Evolutionary conservation across 2,329 filamentous ascomycete species (phyloP).

Genomic region (Nemania diffusa): DNA sequence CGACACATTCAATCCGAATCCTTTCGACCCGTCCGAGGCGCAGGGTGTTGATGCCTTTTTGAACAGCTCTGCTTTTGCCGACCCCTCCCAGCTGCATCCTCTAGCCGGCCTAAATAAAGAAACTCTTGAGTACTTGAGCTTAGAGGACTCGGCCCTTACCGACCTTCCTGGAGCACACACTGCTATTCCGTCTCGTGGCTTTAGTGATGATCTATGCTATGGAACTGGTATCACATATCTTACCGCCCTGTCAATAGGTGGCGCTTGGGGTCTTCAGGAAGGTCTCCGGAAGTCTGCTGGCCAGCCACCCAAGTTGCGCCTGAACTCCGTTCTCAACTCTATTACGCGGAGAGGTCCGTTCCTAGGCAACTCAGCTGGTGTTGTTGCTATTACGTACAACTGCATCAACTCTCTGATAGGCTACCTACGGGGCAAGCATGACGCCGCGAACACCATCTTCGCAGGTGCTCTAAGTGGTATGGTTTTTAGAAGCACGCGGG

Average conservation of each 20-base stretch:
- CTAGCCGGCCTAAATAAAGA: constrained; percentile 93
- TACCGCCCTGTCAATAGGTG: constrained; percentile 84
- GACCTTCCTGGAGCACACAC: constrained; percentile 87
- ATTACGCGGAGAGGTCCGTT: constrained; percentile 94
- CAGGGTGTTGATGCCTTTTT: constrained; percentile 91
- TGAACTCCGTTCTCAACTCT: constrained; percentile 95
- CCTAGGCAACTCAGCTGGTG: constrained; percentile 93
- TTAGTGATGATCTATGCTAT: constrained; percentile 98
- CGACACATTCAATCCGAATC: constrained; percentile 62
- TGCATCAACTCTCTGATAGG: constrained; percentile 88
- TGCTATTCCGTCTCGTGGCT: constrained; percentile 91
- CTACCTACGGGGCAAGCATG: constrained; percentile 83
- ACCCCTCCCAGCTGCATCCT: constrained; percentile 90
- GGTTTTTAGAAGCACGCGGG: constrained; percentile 95
- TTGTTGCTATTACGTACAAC: constrained; percentile 97
- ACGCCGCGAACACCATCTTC: constrained; percentile 85
- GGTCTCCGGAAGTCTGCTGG: constrained; percentile 81
- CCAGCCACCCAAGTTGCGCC: constrained; percentile 85
- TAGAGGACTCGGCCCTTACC: constrained; percentile 91
- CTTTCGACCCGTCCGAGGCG: constrained; percentile 77
- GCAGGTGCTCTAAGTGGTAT: constrained; percentile 91
- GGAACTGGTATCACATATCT: constrained; percentile 96
- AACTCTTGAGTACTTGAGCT: constrained; percentile 90
- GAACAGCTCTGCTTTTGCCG: constrained; percentile 77
- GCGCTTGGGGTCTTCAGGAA: constrained; percentile 91